These are phyloP conservation scores for Mallotus nudiflorus DNA, from an alignment of 345 rosid species.

Conservation along the genomic window DNA sequence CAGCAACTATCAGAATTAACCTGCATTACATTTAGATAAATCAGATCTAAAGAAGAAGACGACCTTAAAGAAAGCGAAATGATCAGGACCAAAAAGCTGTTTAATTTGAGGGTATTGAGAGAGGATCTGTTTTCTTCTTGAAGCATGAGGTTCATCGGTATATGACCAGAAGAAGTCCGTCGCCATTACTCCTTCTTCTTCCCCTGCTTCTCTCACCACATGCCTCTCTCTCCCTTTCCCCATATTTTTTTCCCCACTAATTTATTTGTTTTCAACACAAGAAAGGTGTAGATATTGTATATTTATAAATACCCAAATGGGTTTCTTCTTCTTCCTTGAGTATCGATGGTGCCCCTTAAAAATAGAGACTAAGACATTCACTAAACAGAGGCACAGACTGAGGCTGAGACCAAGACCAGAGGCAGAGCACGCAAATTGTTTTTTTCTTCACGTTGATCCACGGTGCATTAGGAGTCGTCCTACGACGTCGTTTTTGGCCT, in stretches of 20 bases:
- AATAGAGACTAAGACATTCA: background rate
- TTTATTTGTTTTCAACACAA: background rate
- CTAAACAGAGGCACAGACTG: too few relatives aligned
- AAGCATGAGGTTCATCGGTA: constrained; percentile 87
- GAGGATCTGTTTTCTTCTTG: constrained; percentile 78
- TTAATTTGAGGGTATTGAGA: constrained; percentile 82
- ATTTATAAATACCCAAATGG: too few relatives aligned
- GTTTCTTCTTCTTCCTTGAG: background rate
- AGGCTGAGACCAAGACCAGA: too few relatives aligned
- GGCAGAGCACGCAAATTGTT: too few relatives aligned
- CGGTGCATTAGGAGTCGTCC: too few relatives aligned
- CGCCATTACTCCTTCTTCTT: constrained; percentile 60
- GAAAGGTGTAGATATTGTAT: too few relatives aligned
- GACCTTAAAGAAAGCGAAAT: constrained; percentile 73
- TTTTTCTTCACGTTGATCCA: too few relatives aligned
- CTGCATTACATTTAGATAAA: background rate
- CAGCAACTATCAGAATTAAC: background rate
- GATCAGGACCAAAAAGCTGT: constrained; percentile 87
- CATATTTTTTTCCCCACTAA: background rate
- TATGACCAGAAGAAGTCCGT: constrained; percentile 91
- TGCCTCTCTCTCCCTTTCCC: constrained; percentile 33
- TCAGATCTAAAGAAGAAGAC: constrained; percentile 3
- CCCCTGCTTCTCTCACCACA: constrained; percentile 22
- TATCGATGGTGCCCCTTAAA: constrained; percentile 12
- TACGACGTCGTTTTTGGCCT: too few relatives aligned